phyloP scores from a whole-genome alignment of 208 protist species.

The Crithidia acanthocephali region DNA sequence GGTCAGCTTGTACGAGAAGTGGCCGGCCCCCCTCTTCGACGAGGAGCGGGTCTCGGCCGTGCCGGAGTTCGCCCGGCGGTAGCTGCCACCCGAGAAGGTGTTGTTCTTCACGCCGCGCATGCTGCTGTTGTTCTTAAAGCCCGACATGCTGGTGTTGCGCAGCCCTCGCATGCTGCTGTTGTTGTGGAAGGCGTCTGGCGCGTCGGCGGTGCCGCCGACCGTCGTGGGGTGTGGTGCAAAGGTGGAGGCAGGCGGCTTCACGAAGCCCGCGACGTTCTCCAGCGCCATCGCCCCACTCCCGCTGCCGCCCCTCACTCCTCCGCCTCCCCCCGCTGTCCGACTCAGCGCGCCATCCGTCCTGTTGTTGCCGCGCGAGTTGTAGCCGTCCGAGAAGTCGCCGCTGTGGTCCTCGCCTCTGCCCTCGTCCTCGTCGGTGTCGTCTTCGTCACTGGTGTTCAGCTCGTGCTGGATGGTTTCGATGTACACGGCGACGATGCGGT shows the following conservation, averaged over 20 bases:
- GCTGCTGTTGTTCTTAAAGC: conserved; percentile 3
- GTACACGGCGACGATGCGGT: conserved; percentile 67
- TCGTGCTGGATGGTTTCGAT: conserved; percentile 76
- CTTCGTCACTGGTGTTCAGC: conserved; percentile 35
- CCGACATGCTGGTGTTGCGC: neutral
- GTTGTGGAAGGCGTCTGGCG: neutral
- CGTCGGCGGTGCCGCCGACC: conserved; percentile 12
- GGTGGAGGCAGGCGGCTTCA: conserved; percentile 7
- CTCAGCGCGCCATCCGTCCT: neutral
- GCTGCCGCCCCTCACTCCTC: neutral
- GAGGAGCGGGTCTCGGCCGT: neutral
- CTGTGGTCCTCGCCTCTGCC: neutral
- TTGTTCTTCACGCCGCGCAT: neutral
- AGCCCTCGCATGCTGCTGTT: conserved; percentile 8
- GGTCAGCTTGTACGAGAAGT: conserved; percentile 30
- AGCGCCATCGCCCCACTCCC: conserved; percentile 6
- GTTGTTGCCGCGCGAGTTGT: neutral
- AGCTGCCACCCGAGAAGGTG: conserved; percentile 2
- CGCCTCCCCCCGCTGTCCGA: neutral
- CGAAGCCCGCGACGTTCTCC: conserved; percentile 12
- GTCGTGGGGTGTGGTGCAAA: conserved; percentile 15
- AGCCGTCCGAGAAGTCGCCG: neutral
- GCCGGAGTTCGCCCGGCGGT: conserved; percentile 1
- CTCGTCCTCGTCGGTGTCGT: conserved; percentile 16
- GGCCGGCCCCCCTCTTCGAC: conserved; percentile 6